Base-by-base conservation (phyloP, 169 alveolate genomes). In the Plasmodium relictum region DNA sequence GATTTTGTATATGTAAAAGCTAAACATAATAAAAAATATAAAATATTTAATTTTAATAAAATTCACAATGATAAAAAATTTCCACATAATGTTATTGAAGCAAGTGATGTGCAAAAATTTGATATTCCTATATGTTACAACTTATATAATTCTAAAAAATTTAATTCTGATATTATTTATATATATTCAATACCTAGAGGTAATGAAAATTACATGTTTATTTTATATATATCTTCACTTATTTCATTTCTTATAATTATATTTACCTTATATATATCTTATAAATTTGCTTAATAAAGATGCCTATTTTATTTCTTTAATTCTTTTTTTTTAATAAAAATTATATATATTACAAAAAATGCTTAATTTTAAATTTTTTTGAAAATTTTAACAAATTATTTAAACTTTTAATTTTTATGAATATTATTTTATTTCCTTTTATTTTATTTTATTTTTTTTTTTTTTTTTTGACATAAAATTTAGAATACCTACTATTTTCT, bases 101-200 rank as follows among this genome's bases (percentile, higher is more conserved):
- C 42, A 18, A 76, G 45, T 48, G 31, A 63, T 41, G 20, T 76
- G 20, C 20, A 76, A 58, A 24, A 63, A 69, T 14, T 76, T 39
- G 48, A 54, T 39, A 48, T 16, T 18, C 78, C 78, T n/a, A 76
- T 14, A 24, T 65, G 52, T 16, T 52, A 44, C 26, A 4, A 42
- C 18, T 14, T 54, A 26, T 6, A 22, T 45, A 6, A 20, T 31
- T 22, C 41, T 20, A 16, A 26, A 41, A n/a, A 63, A 7, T 44
- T 22, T 68, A 62, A 62, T 58, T 37, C 24, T 0, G 76, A 76
- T 54, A n/a, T 18, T 20, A n/a, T 45, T 45, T 76, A 76, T 42
- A 22, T 76, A 39, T 50, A 76, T 54, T 61, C 89, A 2, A 54
- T 76, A 42, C 89, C 89, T 1, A 37, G 89, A 39, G 89, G 89